Evolutionary conservation across 2,329 filamentous ascomycete genomes (phyloP), one percentile per base, ranked within the genome.

Genomic region (Aspergillus japonicus): DNA sequence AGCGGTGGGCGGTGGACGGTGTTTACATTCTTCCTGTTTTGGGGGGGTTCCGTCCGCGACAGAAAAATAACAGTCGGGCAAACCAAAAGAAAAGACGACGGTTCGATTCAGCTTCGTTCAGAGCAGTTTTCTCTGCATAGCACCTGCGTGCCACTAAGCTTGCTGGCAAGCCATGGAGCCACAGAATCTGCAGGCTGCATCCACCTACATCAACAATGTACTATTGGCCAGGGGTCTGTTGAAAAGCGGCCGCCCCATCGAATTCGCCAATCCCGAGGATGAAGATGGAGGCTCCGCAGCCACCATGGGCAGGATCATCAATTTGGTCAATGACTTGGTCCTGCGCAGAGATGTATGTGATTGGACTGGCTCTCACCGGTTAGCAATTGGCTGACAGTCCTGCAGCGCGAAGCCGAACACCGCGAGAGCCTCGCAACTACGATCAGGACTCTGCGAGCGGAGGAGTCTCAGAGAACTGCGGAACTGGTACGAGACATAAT

Each of bases 261-360:
- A 97, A 75, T 99, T 99, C 74, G 87, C 90, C 61, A 81, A 86
- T 63, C 89, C 90, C 8, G 85, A 85, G 56, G 82, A 85, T 63
- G 83, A 82, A 60, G 85, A 88, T 64, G 83, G 83, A 19, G 75
- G 75, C 16, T 82, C 85, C 42, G 83, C 84, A 70, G 85, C 84
- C 54, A 90, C 90, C 19, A 94, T 95, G 87, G 89, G 90, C 21
- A 86, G 87, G 66, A 88, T 98, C 68, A 96, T 99, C 78, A 90
- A 94, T 72, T 84, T 99, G 24, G 87, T 99, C 52, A 96, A 99
- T 76, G 95, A 99, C 73, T 78, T 99, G 67, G 91, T 99, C 60
- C 75, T 97, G 61, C 86, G 93, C 66, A 87, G 93, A 81, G 95
- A 99, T 75, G 92, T 96, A 81, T 68, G 87, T 81, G 57, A 51